Evolutionary conservation across 2,329 filamentous ascomycete genomes (phyloP).

Genomic region (Sporothrix phasma): DNA sequence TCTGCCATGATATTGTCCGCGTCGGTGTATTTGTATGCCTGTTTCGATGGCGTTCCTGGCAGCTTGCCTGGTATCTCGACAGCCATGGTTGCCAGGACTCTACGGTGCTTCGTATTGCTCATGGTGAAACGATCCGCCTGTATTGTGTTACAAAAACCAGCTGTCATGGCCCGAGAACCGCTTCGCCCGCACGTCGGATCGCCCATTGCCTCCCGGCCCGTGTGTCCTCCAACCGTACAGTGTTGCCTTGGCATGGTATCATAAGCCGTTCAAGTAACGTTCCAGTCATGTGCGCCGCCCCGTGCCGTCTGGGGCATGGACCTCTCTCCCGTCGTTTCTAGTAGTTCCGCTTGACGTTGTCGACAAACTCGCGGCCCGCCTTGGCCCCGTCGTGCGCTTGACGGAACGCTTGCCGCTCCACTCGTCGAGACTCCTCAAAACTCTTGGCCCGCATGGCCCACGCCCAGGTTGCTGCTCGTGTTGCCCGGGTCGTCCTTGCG

Average conservation of each 20-base stretch:
- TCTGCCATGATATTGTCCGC: background rate
- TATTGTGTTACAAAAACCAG: background rate
- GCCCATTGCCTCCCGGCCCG: too few relatives aligned
- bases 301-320: background rate
- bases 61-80: background rate
- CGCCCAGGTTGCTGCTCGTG: constrained; percentile 37
- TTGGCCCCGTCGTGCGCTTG: constrained; percentile 66
- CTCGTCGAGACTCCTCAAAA: constrained; percentile 86
- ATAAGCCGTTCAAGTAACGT: background rate
- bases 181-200: too few relatives aligned
- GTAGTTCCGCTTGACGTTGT: constrained; percentile 42
- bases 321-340: background rate
- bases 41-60: too few relatives aligned
- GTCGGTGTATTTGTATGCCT: background rate
- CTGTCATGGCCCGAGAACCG: background rate
- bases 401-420: constrained; percentile 71
- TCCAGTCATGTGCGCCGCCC: background rate
- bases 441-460: constrained; percentile 59
- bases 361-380: constrained; percentile 59
- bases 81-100: background rate
- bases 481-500: constrained; percentile 53
- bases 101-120: background rate
- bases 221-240: background rate
- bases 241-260: background rate
- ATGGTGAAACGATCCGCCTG: background rate